Conservation (phyloP, 176 grass and related monocot genomes). For the Oryza glumipatula region DNA sequence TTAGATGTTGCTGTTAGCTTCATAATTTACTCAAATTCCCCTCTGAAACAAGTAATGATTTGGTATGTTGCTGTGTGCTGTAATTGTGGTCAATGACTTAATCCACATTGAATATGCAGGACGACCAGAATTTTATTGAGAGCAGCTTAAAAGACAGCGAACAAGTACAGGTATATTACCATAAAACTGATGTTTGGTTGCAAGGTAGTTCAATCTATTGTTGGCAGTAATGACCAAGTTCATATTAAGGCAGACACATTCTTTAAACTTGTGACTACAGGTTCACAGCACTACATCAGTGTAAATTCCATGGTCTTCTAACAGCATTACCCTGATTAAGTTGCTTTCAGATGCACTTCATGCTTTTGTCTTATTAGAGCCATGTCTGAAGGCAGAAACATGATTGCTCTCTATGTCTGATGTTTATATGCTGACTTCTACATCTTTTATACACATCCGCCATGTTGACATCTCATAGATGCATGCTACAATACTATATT, state of each 20-base stretch:
- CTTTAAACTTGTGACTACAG: background rate
- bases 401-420: background rate
- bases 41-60: background rate
- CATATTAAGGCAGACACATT: background rate
- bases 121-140: conserved; percentile 61
- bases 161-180: conserved; percentile 73
- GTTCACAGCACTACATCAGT: background rate
- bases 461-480: background rate
- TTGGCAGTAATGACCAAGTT: background rate
- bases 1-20: background rate
- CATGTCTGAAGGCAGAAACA: background rate
- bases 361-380: background rate
- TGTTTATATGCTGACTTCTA: background rate
- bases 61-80: background rate
- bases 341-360: background rate
- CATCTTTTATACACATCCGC: background rate
- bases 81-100: background rate
- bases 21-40: background rate
- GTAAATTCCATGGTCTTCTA: conserved; percentile 7
- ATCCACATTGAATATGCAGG: conserved; percentile 52
- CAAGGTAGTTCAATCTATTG: background rate
- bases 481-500: background rate
- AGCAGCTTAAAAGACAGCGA: conserved; percentile 90
- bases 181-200: background rate
- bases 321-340: conserved; percentile 1